These are phyloP conservation scores for Aplosporella prunicola DNA, from an alignment of 2,329 filamentous ascomycete genomes.

Conservation along the genomic window DNA sequence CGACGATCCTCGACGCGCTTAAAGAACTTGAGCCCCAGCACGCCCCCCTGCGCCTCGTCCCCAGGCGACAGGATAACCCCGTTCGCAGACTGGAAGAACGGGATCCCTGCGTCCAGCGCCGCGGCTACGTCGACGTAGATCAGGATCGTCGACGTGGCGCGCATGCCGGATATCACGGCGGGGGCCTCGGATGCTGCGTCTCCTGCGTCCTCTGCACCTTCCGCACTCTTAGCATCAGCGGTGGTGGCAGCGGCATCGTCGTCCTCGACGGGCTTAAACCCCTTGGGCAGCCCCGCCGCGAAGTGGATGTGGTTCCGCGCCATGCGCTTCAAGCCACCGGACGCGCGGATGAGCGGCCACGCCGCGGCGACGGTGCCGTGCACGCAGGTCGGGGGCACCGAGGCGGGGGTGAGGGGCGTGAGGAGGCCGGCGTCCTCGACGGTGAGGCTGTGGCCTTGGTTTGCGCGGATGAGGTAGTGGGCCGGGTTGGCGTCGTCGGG, in stretches of 20 bases:
- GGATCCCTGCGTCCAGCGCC: conserved; percentile 52
- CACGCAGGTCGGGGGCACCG: conserved; percentile 57
- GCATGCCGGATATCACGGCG: conserved; percentile 71
- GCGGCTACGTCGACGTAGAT: conserved; percentile 65
- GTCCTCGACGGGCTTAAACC: conserved; percentile 25
- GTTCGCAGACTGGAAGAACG: conserved; percentile 59
- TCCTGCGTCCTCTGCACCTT: conserved; percentile 13
- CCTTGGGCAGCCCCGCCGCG: conserved; percentile 57
- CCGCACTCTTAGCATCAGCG: not conserved
- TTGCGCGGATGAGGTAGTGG: conserved; percentile 82
- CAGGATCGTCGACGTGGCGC: conserved; percentile 50
- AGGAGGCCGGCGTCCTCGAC: conserved; percentile 63
- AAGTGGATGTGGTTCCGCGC: conserved; percentile 83
- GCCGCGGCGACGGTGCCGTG: conserved; percentile 83
- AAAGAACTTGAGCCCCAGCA: conserved; percentile 60
- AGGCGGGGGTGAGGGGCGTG: conserved; percentile 45
- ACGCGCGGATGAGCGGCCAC: conserved; percentile 64
- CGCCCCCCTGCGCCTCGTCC: conserved; percentile 41
- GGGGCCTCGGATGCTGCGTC: conserved; percentile 12
- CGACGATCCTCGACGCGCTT: conserved; percentile 57
- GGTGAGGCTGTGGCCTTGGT: conserved; percentile 85
- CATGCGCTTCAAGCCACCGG: conserved; percentile 75
- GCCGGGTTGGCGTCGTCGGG: conserved; percentile 45
- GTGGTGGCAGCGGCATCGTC: conserved; percentile 9
- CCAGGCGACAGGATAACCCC: conserved; percentile 33